phyloP scores from a whole-genome alignment of 1,139 yeast genomes.

The Candida smagusa region DNA sequence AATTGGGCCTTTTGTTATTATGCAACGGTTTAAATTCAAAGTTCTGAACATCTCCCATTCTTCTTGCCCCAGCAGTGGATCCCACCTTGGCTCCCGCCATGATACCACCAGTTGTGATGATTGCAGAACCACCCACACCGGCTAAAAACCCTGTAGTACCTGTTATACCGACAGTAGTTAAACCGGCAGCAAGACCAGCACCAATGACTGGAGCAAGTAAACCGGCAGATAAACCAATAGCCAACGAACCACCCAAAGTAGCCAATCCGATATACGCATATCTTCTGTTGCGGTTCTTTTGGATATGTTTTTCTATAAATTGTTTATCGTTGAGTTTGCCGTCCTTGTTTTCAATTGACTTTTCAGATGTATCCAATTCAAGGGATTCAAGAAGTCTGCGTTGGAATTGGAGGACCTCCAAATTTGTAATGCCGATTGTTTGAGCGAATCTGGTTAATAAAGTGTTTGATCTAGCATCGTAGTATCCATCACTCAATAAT shows the following conservation, averaged over 20 bases:
- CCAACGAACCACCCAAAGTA: slow-evolving; percentile 94
- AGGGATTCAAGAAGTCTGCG: slow-evolving; percentile 84
- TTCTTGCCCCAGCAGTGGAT: slow-evolving; percentile 72
- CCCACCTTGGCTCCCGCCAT: slow-evolving; percentile 92
- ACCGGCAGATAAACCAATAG: slow-evolving; percentile 93
- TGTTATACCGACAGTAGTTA: slow-evolving; percentile 88
- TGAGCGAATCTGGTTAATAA: slow-evolving; percentile 65
- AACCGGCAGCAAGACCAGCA: slow-evolving; percentile 96
- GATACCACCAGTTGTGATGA: slow-evolving; percentile 90
- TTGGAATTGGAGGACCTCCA: slow-evolving; percentile 86
- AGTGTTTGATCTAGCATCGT: slow-evolving; percentile 85
- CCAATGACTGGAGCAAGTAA: slow-evolving; percentile 96
- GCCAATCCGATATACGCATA: slow-evolving; percentile 91
- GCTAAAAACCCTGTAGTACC: slow-evolving; percentile 93
- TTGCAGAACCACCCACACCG: slow-evolving; percentile 95
- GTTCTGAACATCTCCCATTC: slow-evolving; percentile 90
- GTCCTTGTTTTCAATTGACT: slow-evolving; percentile 50
- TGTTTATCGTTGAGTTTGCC: slow-evolving; percentile 76
- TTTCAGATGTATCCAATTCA: slow-evolving; percentile 72
- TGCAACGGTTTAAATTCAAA: slow-evolving; percentile 93
- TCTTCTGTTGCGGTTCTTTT: slow-evolving; percentile 60
- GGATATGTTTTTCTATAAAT: slow-evolving; percentile 67
- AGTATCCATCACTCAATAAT: slow-evolving; percentile 77
- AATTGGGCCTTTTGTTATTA: slow-evolving; percentile 82
- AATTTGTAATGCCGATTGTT: slow-evolving; percentile 49